Base-by-base conservation (phyloP, 2,329 filamentous ascomycete genomes). In the Plenodomus tracheiphilus region DNA sequence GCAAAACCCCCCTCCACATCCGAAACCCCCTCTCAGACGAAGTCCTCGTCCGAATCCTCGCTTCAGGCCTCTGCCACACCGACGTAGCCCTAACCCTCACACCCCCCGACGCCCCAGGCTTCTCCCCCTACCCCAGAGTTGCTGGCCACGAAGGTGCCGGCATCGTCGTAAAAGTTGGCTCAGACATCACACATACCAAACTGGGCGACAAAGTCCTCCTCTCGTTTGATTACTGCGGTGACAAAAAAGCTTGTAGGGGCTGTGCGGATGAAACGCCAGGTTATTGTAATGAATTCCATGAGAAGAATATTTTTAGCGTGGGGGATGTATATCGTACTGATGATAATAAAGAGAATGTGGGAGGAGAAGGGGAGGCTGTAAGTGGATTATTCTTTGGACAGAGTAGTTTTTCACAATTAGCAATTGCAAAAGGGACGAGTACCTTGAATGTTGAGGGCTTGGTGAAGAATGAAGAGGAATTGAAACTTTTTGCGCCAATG, bases 91-190 rank as follows among this genome's bases (percentile, higher is more conserved):
- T 80, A 43, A 78, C 75, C 2, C 70, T 74, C 8, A 44, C 16
- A 5, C 16, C 35, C 13, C 4, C 11, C 16, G 18, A 8, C 16
- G 35, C 35, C 35, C 16, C 16, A 8, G 35, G 16, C 35, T 37
- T 37, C 35, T 20, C 18, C 4, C 71, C 72, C 30, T 80, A 79
- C 53, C 78, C 78, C 0, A 64, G 72, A 20, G 73, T 83, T 1
- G 65, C 81, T 15, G 81, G 81, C 2, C 81, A 84, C 52, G 81
- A 83, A 70, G 80, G 80, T 74, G 48, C 78, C 1, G 80, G 81
- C 6, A 77, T 80, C 46, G 79, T 84, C 13, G 71, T 72, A 44
- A 62, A 70, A 45, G 64, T 77, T 36, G 79, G 78, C 3, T 58
- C 64, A 2, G 70, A 68, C 1, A 72, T 79, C 13, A 73, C 65